A percentile compares a stretch with the other conserved stretches of the same genome.
Evolutionary conservation across 371 early-diverging fungal species (phyloP).

Genomic region (Mucor piriformis): DNA sequence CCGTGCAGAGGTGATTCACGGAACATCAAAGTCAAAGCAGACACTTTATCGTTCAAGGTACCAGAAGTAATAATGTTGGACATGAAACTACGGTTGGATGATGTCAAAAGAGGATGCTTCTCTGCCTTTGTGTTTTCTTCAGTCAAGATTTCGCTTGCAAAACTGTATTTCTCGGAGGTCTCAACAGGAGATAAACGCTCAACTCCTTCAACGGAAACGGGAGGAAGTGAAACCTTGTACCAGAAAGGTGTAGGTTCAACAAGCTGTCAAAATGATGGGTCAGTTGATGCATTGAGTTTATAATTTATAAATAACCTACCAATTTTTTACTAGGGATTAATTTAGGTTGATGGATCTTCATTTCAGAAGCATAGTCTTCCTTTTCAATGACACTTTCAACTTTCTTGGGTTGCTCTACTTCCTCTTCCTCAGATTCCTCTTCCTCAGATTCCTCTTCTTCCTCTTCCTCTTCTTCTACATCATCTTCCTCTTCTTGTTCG

Average conservation of each 20-base stretch:
- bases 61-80: constrained; percentile 87
- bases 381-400: not conserved
- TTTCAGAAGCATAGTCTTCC: constrained; percentile 18
- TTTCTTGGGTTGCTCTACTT: not conserved
- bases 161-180: constrained; percentile 48
- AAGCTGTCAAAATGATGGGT: constrained; percentile 15
- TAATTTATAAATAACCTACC: constrained; percentile 1
- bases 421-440: constrained; percentile 16
- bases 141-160: constrained; percentile 69
- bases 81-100: constrained; percentile 85
- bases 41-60: constrained; percentile 90
- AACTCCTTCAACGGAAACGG: constrained; percentile 30
- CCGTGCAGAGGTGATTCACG: constrained; percentile 93
- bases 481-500: constrained; percentile 25
- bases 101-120: constrained; percentile 56
- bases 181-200: constrained; percentile 40
- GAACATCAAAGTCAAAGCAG: constrained; percentile 88
- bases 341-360: constrained; percentile 24
- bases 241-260: constrained; percentile 61
- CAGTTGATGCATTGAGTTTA: not conserved
- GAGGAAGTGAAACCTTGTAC: constrained; percentile 46
- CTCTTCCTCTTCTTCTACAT: constrained; percentile 13
- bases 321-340: constrained; percentile 16
- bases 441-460: constrained; percentile 23
- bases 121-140: constrained; percentile 74